Evolutionary conservation across 148 eudicot species (phyloP), one percentile per base, ranked within the genome.

Genomic region (Spergularia marina): DNA sequence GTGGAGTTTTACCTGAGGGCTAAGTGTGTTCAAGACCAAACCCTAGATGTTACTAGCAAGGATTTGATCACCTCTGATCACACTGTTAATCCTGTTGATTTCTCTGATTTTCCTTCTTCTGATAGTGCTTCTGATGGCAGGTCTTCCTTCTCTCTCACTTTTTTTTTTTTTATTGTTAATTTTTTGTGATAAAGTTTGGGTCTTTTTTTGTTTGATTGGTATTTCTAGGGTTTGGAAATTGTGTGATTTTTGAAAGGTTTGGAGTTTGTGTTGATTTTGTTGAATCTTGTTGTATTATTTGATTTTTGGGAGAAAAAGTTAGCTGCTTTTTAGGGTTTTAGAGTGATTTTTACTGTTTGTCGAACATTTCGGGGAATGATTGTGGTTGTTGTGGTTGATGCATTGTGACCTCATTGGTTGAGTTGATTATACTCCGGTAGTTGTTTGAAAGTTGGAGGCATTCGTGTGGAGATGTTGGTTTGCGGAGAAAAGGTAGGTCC

Each of bases 1-100:
- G 97, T 94, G 1, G 98, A 94, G 91, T 94, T 91, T 59, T 91
- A 94, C 75, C 74, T 94, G 14, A 65, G 93, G 15, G 97, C 93
- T 10, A 91, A 85, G 74, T 94, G 98, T 68, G 82, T 89, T 40
- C 78, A 74, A 2, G 98, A 94, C 63, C 89, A 88, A 67, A 94
- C 97, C 25, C 84, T 92, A 13, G 98, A 95, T 71, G 98, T 92
- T 16, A 92, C 94, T 17, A 88, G 90, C 40, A 92, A 92, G 89
- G 97, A 95, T 53, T 77, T 95, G 41, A 51, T 82, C 15, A 92
- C 96, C 53, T 89, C 97, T 12, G 98, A 92, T 65, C 92, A 84
- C 71, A 84, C 94, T 14, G 96, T 95, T 81, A 88, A 85, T 4
- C 94, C 97, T 0, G 91, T 95, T 10, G 98, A 92, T 80, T 90